These are phyloP conservation scores for Epicoccum sorghinum DNA, from an alignment of 2,329 filamentous ascomycete genomes.

Conservation along the genomic window DNA sequence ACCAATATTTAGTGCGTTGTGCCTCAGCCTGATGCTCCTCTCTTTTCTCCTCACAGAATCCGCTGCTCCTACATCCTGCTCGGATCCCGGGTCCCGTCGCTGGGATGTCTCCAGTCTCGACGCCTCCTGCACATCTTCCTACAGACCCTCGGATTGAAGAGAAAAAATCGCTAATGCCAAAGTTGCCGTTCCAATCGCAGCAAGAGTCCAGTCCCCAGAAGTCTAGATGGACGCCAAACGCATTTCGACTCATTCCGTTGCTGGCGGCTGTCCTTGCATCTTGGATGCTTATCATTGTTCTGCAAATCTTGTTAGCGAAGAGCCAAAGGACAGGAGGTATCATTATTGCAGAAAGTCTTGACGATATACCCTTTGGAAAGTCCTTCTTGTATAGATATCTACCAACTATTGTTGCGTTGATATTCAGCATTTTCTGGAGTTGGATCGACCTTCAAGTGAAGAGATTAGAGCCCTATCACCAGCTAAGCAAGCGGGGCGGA, in stretches of 20 bases:
- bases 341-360: conserved; percentile 45
- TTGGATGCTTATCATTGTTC: conserved; percentile 46
- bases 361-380: conserved; percentile 49
- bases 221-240: conserved; percentile 27
- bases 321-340: conserved; percentile 53
- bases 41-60: neutral
- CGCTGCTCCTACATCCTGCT: neutral
- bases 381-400: conserved; percentile 56
- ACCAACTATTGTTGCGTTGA: conserved; percentile 60
- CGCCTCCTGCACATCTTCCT: neutral
- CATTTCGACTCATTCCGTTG: conserved; percentile 23
- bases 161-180: neutral
- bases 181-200: neutral
- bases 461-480: conserved; percentile 65
- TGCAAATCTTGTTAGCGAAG: conserved; percentile 54
- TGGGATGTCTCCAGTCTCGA: neutral
- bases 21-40: neutral
- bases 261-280: conserved; percentile 19
- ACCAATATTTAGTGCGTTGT: conserved; percentile 4
- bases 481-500: conserved; percentile 57
- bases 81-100: neutral
- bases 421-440: conserved; percentile 63
- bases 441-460: conserved; percentile 67
- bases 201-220: neutral
- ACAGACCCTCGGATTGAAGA: neutral